Percentiles rank a stretch among this genome's conserved stretches.
These are phyloP conservation scores for Blumeriella jaapii DNA, from an alignment of 2,329 filamentous ascomycete species.

Conservation along the genomic window DNA sequence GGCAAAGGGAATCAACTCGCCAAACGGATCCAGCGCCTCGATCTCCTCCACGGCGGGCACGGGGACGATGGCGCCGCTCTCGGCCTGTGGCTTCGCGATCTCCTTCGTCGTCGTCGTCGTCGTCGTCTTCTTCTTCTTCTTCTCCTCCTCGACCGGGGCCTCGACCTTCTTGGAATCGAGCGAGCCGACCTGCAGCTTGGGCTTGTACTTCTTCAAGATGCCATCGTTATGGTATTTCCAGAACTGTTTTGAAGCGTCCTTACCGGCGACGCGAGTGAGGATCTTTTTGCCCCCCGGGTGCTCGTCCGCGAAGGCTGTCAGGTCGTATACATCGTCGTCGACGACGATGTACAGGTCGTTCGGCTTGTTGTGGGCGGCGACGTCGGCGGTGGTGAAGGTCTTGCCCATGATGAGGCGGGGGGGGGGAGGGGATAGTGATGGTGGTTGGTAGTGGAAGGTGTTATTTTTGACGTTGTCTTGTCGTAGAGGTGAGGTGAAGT, in stretches of 20 bases:
- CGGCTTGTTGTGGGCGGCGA: constrained; percentile 82
- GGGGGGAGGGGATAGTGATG: no score
- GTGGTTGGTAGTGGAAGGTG: no score
- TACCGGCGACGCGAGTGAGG: constrained; percentile 26
- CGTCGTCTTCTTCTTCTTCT: constrained; percentile 29
- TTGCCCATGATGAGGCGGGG: no score
- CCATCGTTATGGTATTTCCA: constrained; percentile 29
- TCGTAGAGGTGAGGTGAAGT: no score
- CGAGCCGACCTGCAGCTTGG: constrained; percentile 54
- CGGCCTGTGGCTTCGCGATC: constrained; percentile 44
- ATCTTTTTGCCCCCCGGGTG: constrained; percentile 44
- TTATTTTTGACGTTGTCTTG: no score
- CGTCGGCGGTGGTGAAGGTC: constrained; percentile 72
- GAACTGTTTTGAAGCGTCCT: constrained; percentile 27
- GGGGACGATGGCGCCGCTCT: constrained; percentile 41
- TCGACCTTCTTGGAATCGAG: constrained; percentile 68
- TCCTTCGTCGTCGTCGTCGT: no score
- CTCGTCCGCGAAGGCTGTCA: constrained; percentile 79
- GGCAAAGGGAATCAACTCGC: constrained; percentile 77
- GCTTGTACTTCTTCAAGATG: constrained; percentile 53
- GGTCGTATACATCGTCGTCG: constrained; percentile 90
- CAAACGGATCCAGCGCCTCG: constrained; percentile 74
- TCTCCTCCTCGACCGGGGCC: background rate
- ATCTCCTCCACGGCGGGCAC: constrained; percentile 36
- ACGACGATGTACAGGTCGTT: constrained; percentile 82